phyloP scores from a whole-genome alignment of 2,329 filamentous ascomycete species.

The Purpureocillium takamizusanense region DNA sequence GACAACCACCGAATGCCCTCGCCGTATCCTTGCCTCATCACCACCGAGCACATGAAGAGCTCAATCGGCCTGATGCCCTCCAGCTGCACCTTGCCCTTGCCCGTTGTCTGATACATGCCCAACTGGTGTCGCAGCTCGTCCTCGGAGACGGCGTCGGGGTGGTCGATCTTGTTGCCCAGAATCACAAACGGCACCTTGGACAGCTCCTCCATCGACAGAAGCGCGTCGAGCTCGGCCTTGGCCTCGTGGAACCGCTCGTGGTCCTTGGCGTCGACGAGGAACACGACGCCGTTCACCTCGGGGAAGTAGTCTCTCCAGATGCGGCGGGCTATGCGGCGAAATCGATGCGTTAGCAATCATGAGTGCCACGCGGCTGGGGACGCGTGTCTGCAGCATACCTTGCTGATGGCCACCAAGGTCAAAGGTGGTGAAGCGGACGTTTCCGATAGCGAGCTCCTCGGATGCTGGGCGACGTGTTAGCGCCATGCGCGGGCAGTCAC shows the following conservation, averaged over 20 bases:
- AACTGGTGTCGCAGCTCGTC: slow-evolving; percentile 89
- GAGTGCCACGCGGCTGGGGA: not conserved
- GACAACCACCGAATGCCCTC: slow-evolving; percentile 88
- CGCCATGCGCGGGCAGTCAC: not conserved
- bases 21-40: slow-evolving; percentile 94
- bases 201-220: slow-evolving; percentile 94
- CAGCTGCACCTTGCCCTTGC: slow-evolving; percentile 87
- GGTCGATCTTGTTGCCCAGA: slow-evolving; percentile 98
- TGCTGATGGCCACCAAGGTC: slow-evolving; percentile 91
- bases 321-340: slow-evolving; percentile 59
- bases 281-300: slow-evolving; percentile 92
- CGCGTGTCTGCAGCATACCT: slow-evolving; percentile 38
- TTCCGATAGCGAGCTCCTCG: slow-evolving; percentile 86
- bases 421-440: slow-evolving; percentile 90
- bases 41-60: slow-evolving; percentile 98
- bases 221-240: slow-evolving; percentile 93
- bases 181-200: slow-evolving; percentile 92
- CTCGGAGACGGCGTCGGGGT: slow-evolving; percentile 90
- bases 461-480: slow-evolving; percentile 47
- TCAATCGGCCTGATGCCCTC: slow-evolving; percentile 93
- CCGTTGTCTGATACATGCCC: slow-evolving; percentile 91
- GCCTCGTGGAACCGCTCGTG: slow-evolving; percentile 89
- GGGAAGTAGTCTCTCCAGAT: slow-evolving; percentile 98
- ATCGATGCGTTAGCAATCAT: slow-evolving; percentile 1
- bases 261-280: slow-evolving; percentile 96